Percentiles rank a stretch among this genome's conserved stretches.
phyloP scores from a whole-genome alignment of 2,329 filamentous ascomycete genomes.

The Aspergillus quadricinctus region DNA sequence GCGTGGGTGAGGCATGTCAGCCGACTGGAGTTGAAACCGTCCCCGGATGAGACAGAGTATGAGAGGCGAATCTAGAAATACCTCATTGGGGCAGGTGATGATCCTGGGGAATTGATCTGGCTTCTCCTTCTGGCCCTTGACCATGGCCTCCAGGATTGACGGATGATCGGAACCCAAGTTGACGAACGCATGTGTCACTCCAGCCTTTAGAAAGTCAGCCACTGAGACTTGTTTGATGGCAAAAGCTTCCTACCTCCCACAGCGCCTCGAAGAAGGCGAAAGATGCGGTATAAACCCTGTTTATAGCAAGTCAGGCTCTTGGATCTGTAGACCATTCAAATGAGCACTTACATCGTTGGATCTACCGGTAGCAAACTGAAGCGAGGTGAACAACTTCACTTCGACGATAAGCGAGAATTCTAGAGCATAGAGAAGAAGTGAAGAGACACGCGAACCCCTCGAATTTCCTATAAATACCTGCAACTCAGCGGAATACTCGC shows the following conservation, averaged over 20 bases:
- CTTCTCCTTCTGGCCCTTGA: conserved; percentile 67
- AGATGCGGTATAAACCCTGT: conserved; percentile 61
- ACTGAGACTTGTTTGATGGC: background rate
- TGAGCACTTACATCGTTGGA: conserved; percentile 2
- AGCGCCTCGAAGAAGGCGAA: conserved; percentile 80
- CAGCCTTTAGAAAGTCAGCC: conserved; percentile 33
- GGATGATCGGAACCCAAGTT: conserved; percentile 60
- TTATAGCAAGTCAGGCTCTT: background rate
- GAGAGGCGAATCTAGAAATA: conserved; percentile 29
- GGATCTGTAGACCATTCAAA: background rate
- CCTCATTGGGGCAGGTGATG: conserved; percentile 77
- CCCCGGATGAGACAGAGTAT: background rate
- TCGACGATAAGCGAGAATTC: background rate
- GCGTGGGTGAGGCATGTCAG: conserved; percentile 8
- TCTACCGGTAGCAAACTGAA: background rate
- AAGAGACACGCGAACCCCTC: background rate
- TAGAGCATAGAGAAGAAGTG: background rate
- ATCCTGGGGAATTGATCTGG: conserved; percentile 64
- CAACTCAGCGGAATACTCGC: background rate
- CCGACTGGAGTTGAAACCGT: conserved; percentile 1
- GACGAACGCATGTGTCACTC: conserved; percentile 50
- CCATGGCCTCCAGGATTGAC: conserved; percentile 74
- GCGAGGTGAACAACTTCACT: background rate
- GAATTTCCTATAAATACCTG: background rate
- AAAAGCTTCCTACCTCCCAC: conserved; percentile 45